Percentiles rank a stretch among this genome's conserved stretches.
Conservation (phyloP, 495 filamentous ascomycete species). For the Trichoderma parareesei region DNA sequence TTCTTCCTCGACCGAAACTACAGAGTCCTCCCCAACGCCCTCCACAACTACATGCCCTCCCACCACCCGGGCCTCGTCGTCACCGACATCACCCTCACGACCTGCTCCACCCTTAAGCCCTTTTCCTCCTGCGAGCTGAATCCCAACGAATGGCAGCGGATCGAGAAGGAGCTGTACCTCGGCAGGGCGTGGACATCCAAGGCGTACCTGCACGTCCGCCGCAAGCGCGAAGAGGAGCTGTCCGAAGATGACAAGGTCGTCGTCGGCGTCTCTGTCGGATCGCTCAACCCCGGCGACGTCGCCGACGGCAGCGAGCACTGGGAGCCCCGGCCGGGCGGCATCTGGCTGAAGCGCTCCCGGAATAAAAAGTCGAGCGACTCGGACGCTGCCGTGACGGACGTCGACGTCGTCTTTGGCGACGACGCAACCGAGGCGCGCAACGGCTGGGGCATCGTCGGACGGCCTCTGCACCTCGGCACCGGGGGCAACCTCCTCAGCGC, state of each 20-base stretch:
- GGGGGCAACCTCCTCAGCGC: constrained; percentile 54
- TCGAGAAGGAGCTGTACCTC: constrained; percentile 91
- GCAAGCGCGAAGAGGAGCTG: constrained; percentile 86
- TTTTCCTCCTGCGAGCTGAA: constrained; percentile 76
- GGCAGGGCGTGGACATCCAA: constrained; percentile 60
- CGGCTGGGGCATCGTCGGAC: constrained; percentile 70
- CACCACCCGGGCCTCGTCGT: constrained; percentile 76
- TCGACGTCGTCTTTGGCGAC: constrained; percentile 88
- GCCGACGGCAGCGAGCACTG: constrained; percentile 55
- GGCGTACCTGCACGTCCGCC: constrained; percentile 77
- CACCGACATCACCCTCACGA: constrained; percentile 79
- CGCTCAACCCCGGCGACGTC: constrained; percentile 58
- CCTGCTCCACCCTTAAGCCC: constrained; percentile 65
- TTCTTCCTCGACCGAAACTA: constrained; percentile 75
- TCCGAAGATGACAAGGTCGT: constrained; percentile 66
- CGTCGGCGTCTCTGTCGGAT: constrained; percentile 67
- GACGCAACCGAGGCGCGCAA: constrained; percentile 85
- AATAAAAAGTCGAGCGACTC: constrained; percentile 74
- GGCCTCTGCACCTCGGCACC: constrained; percentile 57
- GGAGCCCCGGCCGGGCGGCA: constrained; percentile 70
- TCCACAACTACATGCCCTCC: constrained; percentile 74
- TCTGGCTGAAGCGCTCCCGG: constrained; percentile 80
- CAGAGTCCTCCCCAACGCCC: constrained; percentile 69
- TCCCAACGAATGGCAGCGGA: constrained; percentile 64
- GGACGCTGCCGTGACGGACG: constrained; percentile 64